Evolutionary conservation across 192 early-diverging fungal species (phyloP), one percentile per base, ranked within the genome.

Genomic region (Chytriomyces confervae): DNA sequence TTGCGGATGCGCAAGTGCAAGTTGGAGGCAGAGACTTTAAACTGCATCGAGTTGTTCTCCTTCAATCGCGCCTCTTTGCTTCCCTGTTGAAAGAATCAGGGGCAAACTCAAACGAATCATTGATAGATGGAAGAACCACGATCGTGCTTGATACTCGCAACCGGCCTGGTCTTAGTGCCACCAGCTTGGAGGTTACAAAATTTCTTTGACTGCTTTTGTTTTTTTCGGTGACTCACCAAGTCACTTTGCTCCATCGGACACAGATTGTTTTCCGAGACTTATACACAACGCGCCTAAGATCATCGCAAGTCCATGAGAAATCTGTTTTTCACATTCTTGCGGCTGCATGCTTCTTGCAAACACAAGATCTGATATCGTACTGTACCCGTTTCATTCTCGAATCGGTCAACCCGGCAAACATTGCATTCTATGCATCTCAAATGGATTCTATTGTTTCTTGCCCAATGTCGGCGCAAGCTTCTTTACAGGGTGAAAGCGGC

Each of bases 321-420:
- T 36, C 49, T 13, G 48, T 66, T 6, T 66, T 72, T 73, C 50
- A 4, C 50, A 51, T 84, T 5, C 63, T 81, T 16, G 44, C 79
- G 27, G 76, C 84, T 0, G 81, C 84, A 16, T 85, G 84, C 76
- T 85, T 81, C 48, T 61, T 85, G 1, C 79, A 85, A 73, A 50
- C 77, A 10, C 44, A 45, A 10, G 53, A 69, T 11, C 81, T 85
- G 6, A 75, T 78, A 0, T 24, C 24, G 5, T 60, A 67, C 53
- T 85, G 84, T 72, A 73, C 70, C 16, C 5, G 29, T 11, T 51
- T 24, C 10, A 61, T 83, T 29, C 62, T 83, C 46, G 48, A 60
- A 7, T 64, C 71, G 5, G 61, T 81, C 27, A 73, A 72, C 11
- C 46, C 43, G 1, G 43, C 27, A 8, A 81, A 69, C 10, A 72